Evolutionary conservation across 2,329 filamentous ascomycete species (phyloP).

Genomic region (Ascochyta rabiei): DNA sequence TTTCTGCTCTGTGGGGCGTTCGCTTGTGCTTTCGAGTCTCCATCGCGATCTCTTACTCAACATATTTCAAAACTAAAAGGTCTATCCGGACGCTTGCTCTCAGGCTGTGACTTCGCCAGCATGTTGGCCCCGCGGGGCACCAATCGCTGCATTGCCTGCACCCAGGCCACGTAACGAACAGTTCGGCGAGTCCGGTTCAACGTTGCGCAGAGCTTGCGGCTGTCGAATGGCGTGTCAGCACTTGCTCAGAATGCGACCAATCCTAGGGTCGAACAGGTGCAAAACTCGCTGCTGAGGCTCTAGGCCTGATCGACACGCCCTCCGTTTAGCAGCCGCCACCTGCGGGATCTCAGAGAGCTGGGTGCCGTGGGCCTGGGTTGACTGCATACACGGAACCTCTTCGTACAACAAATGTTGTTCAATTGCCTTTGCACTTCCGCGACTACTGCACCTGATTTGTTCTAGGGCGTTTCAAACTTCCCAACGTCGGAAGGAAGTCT

Average conservation of each 20-base stretch:
- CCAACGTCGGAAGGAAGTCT: slow-evolving; percentile 7
- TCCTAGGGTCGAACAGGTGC: background rate
- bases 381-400: slow-evolving; percentile 12
- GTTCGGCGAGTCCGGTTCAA: slow-evolving; percentile 9
- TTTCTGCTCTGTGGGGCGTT: slow-evolving; percentile 1
- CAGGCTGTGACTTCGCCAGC: slow-evolving; percentile 8
- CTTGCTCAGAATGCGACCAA: slow-evolving; percentile 10
- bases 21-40: background rate
- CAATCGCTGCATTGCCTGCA: slow-evolving; percentile 5
- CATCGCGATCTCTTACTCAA: slow-evolving; percentile 11
- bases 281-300: slow-evolving; percentile 12
- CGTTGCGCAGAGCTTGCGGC: slow-evolving; percentile 1
- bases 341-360: slow-evolving; percentile 15
- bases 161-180: slow-evolving; percentile 1
- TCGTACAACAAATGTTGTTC: slow-evolving; percentile 9
- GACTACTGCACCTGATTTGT: slow-evolving; percentile 11
- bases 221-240: slow-evolving; percentile 4
- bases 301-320: slow-evolving; percentile 14
- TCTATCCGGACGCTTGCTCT: slow-evolving; percentile 6
- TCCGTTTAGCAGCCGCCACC: slow-evolving; percentile 11
- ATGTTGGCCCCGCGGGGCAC: slow-evolving; percentile 1
- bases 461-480: slow-evolving; percentile 11
- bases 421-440: slow-evolving; percentile 3
- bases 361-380: slow-evolving; percentile 12
- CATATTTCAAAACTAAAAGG: slow-evolving; percentile 1